Conservation (phyloP, 257 asterid species). For the Handroanthus guayacan region DNA sequence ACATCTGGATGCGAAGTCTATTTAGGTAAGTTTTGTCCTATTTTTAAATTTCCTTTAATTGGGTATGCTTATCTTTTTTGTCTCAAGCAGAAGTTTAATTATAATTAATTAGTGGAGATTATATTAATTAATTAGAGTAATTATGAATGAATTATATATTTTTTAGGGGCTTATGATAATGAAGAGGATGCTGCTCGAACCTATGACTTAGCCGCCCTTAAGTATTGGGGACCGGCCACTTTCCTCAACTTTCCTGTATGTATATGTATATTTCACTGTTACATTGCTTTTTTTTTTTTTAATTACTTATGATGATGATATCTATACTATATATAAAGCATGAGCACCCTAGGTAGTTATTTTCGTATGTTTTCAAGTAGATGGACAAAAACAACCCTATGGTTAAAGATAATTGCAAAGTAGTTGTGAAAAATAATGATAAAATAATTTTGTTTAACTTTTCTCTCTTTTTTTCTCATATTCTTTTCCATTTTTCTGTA, state of each 20-base stretch:
- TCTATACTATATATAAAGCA: too few relatives aligned
- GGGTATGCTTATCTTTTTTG: background rate
- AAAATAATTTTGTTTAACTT: too few relatives aligned
- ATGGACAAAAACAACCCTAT: too few relatives aligned
- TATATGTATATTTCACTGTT: constrained; percentile 7
- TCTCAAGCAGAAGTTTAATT: constrained; percentile 28
- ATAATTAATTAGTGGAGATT: background rate
- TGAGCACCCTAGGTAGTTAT: too few relatives aligned
- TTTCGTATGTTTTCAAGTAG: too few relatives aligned
- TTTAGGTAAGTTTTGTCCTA: constrained; percentile 61
- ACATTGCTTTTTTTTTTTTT: background rate
- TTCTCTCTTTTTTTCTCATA: too few relatives aligned
- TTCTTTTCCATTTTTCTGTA: too few relatives aligned
- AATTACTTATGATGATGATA: too few relatives aligned
- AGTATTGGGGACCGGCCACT: constrained; percentile 79
- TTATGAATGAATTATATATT: background rate
- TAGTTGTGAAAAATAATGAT: too few relatives aligned
- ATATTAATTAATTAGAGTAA: too few relatives aligned
- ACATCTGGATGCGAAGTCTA: constrained; percentile 69
- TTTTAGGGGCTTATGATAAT: constrained; percentile 81
- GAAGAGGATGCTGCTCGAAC: constrained; percentile 92
- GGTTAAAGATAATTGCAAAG: too few relatives aligned
- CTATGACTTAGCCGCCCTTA: constrained; percentile 92
- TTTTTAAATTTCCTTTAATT: too few relatives aligned
- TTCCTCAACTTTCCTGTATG: constrained; percentile 62